Conservation (phyloP, 257 asterid genomes). For the Anisodus tanguticus region DNA sequence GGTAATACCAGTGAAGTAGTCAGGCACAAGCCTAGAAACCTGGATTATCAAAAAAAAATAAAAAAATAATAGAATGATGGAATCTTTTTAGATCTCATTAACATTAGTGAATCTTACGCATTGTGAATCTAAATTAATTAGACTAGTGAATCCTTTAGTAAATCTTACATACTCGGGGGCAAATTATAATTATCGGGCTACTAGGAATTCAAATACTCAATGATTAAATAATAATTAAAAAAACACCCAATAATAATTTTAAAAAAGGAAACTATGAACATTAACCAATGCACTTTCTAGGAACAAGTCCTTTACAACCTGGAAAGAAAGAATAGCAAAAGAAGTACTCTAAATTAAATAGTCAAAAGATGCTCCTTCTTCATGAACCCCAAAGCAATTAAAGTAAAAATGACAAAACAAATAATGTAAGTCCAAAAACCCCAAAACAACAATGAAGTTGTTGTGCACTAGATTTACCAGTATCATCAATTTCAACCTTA, state of each 20-base stretch:
- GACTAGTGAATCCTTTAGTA: not conserved
- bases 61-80: too few relatives aligned
- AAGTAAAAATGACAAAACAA: slow-evolving; percentile 26
- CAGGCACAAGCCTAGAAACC: too few relatives aligned
- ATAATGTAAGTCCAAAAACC: slow-evolving; percentile 16
- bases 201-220: not conserved
- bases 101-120: too few relatives aligned
- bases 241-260: not conserved
- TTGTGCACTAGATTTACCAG: slow-evolving; percentile 58
- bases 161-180: too few relatives aligned
- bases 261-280: not conserved
- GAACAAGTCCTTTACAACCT: not conserved
- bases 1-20: too few relatives aligned
- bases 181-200: too few relatives aligned
- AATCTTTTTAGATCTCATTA: too few relatives aligned
- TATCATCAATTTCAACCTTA: slow-evolving; percentile 54
- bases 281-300: not conserved
- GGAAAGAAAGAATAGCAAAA: slow-evolving; percentile 6
- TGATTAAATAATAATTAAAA: not conserved
- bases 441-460: slow-evolving; percentile 15
- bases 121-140: too few relatives aligned
- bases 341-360: not conserved
- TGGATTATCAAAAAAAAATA: too few relatives aligned
- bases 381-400: not conserved
- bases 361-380: not conserved